Percentiles rank a stretch among this genome's conserved stretches.
Evolutionary conservation across 768 basidiomycete species (phyloP).

Genomic region (Mycena venus): DNA sequence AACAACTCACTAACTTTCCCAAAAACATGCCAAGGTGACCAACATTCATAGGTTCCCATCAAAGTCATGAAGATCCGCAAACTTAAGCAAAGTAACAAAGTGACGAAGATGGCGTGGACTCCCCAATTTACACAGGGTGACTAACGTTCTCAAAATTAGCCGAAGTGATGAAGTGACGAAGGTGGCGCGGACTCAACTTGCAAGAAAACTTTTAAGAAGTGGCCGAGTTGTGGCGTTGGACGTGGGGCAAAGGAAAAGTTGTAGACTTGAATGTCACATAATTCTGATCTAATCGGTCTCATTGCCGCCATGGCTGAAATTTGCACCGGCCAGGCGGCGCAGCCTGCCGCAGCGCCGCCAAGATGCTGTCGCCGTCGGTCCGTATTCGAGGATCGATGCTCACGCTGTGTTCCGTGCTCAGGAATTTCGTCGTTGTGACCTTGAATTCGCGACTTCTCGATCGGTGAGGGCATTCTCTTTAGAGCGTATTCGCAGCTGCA

Average conservation of each 20-base stretch:
- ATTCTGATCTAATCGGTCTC: neutral
- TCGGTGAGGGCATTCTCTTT: neutral
- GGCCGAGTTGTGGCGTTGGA: neutral
- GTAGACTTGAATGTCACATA: neutral
- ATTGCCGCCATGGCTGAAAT: neutral
- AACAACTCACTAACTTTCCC: no score
- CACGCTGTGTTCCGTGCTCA: conserved; percentile 5
- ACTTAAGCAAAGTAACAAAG: no score
- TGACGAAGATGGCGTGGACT: no score
- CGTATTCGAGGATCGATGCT: conserved; percentile 4
- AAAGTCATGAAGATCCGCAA: no score
- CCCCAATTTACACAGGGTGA: no score
- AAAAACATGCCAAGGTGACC: no score
- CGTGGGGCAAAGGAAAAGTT: conserved; percentile 1
- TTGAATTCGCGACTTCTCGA: conserved; percentile 5
- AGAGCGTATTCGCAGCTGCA: conserved; percentile 12
- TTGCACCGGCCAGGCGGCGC: neutral
- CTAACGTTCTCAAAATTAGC: no score
- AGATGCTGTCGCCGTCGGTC: conserved; percentile 4
- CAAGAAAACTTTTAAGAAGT: conserved; percentile 1
- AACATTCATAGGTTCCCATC: no score
- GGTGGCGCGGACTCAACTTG: no score
- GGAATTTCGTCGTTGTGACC: conserved; percentile 7
- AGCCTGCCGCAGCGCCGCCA: conserved; percentile 1
- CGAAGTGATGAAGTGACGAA: no score